Conservation (phyloP, 2,329 filamentous ascomycete genomes). For the Trichoderma citrinoviride region DNA sequence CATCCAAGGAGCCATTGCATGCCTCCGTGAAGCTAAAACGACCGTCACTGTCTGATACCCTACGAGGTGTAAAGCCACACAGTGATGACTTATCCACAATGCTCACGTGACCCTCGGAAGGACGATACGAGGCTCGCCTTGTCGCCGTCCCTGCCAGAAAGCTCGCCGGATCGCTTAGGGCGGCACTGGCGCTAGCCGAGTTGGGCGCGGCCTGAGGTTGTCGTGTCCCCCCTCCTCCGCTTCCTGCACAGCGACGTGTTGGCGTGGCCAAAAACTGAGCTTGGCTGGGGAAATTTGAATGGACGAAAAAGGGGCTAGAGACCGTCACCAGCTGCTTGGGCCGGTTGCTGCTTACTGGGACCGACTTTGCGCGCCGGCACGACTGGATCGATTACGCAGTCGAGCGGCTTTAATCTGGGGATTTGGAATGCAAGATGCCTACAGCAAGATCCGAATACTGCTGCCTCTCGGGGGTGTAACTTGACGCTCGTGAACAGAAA, state of each 20-base stretch:
- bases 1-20: constrained; percentile 15
- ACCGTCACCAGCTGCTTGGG: constrained; percentile 11
- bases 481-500: background rate
- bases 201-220: background rate
- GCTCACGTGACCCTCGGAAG: constrained; percentile 10
- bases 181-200: constrained; percentile 13
- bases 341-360: constrained; percentile 13
- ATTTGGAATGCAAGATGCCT: constrained; percentile 14
- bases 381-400: constrained; percentile 12
- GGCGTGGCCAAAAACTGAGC: constrained; percentile 9
- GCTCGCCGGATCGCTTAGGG: constrained; percentile 1
- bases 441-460: constrained; percentile 5
- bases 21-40: constrained; percentile 4
- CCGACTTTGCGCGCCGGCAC: background rate
- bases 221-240: constrained; percentile 22
- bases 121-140: background rate
- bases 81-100: constrained; percentile 2
- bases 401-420: background rate
- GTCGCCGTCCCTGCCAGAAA: background rate
- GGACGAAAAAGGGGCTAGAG: constrained; percentile 17
- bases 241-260: constrained; percentile 21
- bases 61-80: background rate
- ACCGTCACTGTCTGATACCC: constrained; percentile 4
- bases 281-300: constrained; percentile 22
- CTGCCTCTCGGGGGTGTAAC: background rate